Base-by-base conservation (phyloP, 768 basidiomycete species). In the Russula compacta region DNA sequence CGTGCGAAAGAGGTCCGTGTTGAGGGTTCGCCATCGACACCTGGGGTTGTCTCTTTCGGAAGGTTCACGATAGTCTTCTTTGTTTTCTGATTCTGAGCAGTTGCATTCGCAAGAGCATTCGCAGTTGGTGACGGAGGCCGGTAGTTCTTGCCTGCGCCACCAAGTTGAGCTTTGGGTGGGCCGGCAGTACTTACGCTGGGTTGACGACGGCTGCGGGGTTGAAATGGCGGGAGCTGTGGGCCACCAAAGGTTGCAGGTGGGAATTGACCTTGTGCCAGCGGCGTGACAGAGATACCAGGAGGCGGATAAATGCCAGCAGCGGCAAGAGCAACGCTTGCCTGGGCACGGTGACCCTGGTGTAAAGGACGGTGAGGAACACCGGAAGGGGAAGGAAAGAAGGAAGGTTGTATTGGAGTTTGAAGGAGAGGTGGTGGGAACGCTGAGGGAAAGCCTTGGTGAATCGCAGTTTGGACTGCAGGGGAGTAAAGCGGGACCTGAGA, bases 141-240 rank as follows among this genome's bases (percentile, higher is more conserved):
- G 53, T 84, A 78, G 73, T 88, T 92, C 48, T 87, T 81, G 48
- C 83, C 81, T 12, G 87, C 89, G 0, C 91, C 91, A 17, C 91
- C 91, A 2, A 93, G 74, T 0, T 83, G 80, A 0, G 91, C 91
- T 71, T 92, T 93, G 9, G 91, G 91, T n/a, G 91, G 91, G 7
- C 91, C 91, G 12, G 91, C 91, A 44, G 87, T 82, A 69, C 85
- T 89, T 47, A 86, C 64, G 64, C 80, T 81, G 15, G 79, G 80
- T 59, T 87, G 81, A 46, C 88, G 79, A 70, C 86, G 78, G 69
- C 78, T 86, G 58, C 86, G 75, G 33, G 79, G 3, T 81, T 83
- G 58, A 54, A 70, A 36, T 35, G 57, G 56, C 38, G 77, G 61
- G 74, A 77, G 56, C 70, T 76, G 55, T 67, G 71, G 24, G n/a